Evolutionary conservation across 2,329 filamentous ascomycete genomes (phyloP).

Genomic region (Myriosclerotinia duriaeana): DNA sequence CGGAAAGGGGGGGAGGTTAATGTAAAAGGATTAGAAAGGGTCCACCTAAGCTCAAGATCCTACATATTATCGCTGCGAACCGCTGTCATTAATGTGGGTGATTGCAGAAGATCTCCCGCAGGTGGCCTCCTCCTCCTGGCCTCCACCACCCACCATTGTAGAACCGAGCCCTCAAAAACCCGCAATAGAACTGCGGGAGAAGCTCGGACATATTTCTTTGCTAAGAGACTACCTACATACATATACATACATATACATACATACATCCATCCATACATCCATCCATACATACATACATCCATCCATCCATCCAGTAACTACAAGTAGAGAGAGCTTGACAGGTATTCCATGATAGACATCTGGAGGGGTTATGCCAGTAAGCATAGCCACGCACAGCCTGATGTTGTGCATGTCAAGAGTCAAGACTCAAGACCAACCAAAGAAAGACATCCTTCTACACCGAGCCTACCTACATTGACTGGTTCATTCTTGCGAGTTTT

Average conservation of each 20-base stretch:
- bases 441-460: not conserved
- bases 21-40: not conserved
- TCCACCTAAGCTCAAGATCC: not conserved
- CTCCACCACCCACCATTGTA: not conserved
- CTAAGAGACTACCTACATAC: no score
- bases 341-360: constrained; percentile 3
- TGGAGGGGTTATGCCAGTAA: constrained; percentile 7
- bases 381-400: constrained; percentile 22
- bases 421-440: constrained; percentile 9
- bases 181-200: constrained; percentile 16
- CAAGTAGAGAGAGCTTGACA: constrained; percentile 7
- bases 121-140: not conserved
- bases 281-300: no score
- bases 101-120: constrained; percentile 24
- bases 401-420: constrained; percentile 23
- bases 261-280: no score
- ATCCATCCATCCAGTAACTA: no score
- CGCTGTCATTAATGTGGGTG: constrained; percentile 6
- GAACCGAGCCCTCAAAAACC: not conserved
- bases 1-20: not conserved
- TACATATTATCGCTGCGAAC: not conserved
- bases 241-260: no score
- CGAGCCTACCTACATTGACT: constrained; percentile 4
- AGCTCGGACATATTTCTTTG: constrained; percentile 16
- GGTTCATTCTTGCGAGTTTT: not conserved